These are phyloP conservation scores for Rhizopus delemar DNA, from an alignment of 371 early-diverging fungal species.

Conservation along the genomic window DNA sequence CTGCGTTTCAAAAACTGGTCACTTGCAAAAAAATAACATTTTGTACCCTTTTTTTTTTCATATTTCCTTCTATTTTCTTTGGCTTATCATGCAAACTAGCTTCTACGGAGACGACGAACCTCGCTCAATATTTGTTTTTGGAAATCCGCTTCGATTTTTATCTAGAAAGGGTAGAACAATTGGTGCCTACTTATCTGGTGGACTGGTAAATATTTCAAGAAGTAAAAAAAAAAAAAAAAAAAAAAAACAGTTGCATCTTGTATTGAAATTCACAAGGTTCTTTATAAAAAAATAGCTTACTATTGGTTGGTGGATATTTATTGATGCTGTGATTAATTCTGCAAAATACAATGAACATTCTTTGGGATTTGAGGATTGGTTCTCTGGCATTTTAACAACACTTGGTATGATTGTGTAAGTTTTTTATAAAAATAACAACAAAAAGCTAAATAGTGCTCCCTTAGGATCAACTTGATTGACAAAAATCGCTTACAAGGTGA, in stretches of 20 bases:
- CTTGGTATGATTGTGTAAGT: slow-evolving; percentile 78
- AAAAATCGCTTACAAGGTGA: slow-evolving; percentile 60
- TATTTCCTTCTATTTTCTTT: no score
- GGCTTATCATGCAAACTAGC: neutral
- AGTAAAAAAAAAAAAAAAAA: neutral
- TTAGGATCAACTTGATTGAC: slow-evolving; percentile 59
- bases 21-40: no score
- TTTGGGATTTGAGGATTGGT: slow-evolving; percentile 79
- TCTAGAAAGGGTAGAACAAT: slow-evolving; percentile 56
- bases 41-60: no score
- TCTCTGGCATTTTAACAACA: slow-evolving; percentile 76
- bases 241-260: neutral
- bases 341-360: slow-evolving; percentile 32
- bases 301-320: slow-evolving; percentile 84
- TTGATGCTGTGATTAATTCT: slow-evolving; percentile 66
- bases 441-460: neutral
- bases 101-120: slow-evolving; percentile 32
- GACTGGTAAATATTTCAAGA: slow-evolving; percentile 40
- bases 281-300: slow-evolving; percentile 59
- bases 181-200: slow-evolving; percentile 56
- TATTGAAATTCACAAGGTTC: slow-evolving; percentile 2
- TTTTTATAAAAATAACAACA: neutral
- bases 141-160: slow-evolving; percentile 44
- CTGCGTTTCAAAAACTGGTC: no score
- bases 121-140: slow-evolving; percentile 45